Percentiles rank a stretch among this genome's conserved stretches.
Evolutionary conservation across 1,284 basidiomycete genomes (phyloP).

Genomic region (Flammula alnicola): DNA sequence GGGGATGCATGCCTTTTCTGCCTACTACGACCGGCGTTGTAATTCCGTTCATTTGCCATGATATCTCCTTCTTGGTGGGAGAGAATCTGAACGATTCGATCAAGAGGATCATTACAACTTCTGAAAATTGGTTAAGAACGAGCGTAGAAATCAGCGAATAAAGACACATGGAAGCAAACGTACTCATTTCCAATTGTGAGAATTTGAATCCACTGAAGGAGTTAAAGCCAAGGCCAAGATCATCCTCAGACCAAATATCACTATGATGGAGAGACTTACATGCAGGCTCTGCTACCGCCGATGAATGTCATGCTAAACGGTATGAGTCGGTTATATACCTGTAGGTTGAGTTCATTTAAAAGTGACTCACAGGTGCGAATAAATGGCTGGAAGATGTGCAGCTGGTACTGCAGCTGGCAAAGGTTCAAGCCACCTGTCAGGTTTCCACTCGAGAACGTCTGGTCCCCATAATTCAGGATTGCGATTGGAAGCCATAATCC

Average conservation of each 20-base stretch:
- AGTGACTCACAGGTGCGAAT: slow-evolving; percentile 35
- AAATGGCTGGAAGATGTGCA: slow-evolving; percentile 39
- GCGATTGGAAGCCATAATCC: slow-evolving; percentile 40
- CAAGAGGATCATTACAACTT: slow-evolving; percentile 24
- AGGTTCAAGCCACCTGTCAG: slow-evolving; percentile 46
- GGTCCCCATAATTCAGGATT: slow-evolving; percentile 35
- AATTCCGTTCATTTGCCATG: slow-evolving; percentile 27
- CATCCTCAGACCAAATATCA: not conserved
- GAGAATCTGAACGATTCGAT: slow-evolving; percentile 24
- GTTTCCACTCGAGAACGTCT: slow-evolving; percentile 36
- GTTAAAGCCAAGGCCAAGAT: not conserved
- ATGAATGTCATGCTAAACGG: slow-evolving; percentile 50
- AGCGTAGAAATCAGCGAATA: not conserved
- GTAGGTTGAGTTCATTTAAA: not conserved
- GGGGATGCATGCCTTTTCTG: not conserved
- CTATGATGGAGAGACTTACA: no score
- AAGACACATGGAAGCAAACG: slow-evolving; percentile 11
- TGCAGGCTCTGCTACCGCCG: slow-evolving; percentile 44
- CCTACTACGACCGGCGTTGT: slow-evolving; percentile 14
- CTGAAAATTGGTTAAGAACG: slow-evolving; percentile 10
- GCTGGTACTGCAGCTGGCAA: slow-evolving; percentile 30
- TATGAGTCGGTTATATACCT: no score
- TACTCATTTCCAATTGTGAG: slow-evolving; percentile 34
- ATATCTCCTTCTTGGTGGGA: slow-evolving; percentile 20
- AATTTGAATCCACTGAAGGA: slow-evolving; percentile 28